Evolutionary conservation across 176 grass and related monocot species (phyloP).

Genomic region (Oryza punctata): DNA sequence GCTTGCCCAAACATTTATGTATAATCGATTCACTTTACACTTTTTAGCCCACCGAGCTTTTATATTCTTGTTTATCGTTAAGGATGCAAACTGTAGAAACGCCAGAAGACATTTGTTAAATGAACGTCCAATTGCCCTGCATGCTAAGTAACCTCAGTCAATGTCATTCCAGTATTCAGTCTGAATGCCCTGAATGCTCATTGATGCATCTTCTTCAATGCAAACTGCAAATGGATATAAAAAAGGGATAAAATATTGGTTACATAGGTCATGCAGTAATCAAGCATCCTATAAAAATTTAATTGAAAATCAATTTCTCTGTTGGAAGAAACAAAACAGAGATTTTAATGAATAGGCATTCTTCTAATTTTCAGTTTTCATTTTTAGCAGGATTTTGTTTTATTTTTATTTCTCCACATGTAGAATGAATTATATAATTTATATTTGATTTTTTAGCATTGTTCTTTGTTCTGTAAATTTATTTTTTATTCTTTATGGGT

Average conservation of each 20-base stretch:
- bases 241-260: not conserved
- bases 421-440: not conserved
- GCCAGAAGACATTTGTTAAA: too few relatives aligned
- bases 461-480: not conserved
- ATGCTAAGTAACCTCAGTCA: not conserved
- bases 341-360: not conserved
- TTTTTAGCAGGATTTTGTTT: not conserved
- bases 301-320: not conserved
- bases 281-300: not conserved
- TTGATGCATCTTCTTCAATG: not conserved
- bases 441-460: not conserved
- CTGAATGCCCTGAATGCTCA: not conserved
- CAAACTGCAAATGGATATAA: not conserved
- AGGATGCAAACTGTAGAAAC: too few relatives aligned
- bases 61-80: too few relatives aligned
- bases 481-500: not conserved
- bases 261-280: not conserved
- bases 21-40: too few relatives aligned
- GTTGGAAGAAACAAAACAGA: not conserved
- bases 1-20: too few relatives aligned
- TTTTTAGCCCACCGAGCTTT: too few relatives aligned
- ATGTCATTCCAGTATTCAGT: too few relatives aligned
- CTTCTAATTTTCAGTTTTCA: not conserved
- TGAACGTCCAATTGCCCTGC: not conserved
- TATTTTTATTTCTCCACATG: not conserved